Base-by-base conservation (phyloP, 352 stramenopile species). In the Pythium monospermum region DNA sequence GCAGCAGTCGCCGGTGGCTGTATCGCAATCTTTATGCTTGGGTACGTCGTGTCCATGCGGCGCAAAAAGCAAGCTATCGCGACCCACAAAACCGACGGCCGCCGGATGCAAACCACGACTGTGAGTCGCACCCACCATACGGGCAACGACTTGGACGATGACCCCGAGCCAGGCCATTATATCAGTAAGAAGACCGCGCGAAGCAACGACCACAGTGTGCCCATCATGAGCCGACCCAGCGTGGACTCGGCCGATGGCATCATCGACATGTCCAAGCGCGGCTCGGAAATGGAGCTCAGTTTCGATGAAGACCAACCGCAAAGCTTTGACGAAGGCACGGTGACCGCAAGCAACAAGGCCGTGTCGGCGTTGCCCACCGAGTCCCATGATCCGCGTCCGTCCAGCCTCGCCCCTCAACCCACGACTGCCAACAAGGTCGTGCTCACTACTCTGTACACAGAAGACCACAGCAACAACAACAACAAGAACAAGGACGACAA, bases 401-500 rank as follows among this genome's bases (percentile, higher is more conserved):
- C 44, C 6, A 53, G 42, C 26, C 33, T 19, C 7, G 43, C 25
- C 21, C n/a, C n/a, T n/a, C n/a, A n/a, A n/a, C 21, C 42, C 4
- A 18, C 45, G 12, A 37, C 41, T 6, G 42, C 40, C 7, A 69
- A 63, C 38, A 69, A 75, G 31, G 66, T 79, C 31, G 59, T 74
- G 11, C 31, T 85, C 3, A 79, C 71, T 21, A 82, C 75, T 22
- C 38, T 76, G 19, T 68, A 63, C 4, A 66, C 59, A 31, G 61
- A 71, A 12, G 59, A 57, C 35, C 37, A 38, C 13, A 45, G 37
- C 11, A 58, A 48, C 35, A 35, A 41, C 1, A 16, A 58, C 4
- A 54, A 54, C 49, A 18, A 59, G 22, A 26, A 19, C 16, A 61
- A 38, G 28, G n/a, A n/a, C n/a, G n/a, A n/a, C n/a, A n/a, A n/a